Evolutionary conservation across 495 filamentous ascomycete species (phyloP).

Genomic region (Lepraria neglecta): DNA sequence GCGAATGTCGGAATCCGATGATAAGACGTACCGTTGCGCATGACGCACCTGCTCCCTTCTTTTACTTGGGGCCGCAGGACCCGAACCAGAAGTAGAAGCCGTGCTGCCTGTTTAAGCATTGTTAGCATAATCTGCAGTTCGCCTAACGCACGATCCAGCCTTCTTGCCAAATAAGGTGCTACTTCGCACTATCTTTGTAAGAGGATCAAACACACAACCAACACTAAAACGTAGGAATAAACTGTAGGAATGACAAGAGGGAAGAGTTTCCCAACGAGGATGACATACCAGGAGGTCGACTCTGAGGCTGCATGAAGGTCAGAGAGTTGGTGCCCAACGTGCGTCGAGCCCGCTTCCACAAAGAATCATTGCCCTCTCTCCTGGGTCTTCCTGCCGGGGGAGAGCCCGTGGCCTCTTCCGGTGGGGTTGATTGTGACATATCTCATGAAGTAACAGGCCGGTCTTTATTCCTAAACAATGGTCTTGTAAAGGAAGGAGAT

Average conservation of each 20-base stretch:
- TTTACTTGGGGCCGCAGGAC: constrained; percentile 27
- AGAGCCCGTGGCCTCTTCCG: constrained; percentile 9
- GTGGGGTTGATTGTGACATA: constrained; percentile 19
- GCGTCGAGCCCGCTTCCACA: constrained; percentile 30
- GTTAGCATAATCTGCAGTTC: constrained; percentile 24
- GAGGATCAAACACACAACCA: not conserved
- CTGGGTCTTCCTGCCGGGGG: constrained; percentile 16
- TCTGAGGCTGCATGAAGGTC: constrained; percentile 27
- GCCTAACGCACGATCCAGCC: not conserved
- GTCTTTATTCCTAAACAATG: not conserved
- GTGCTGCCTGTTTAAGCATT: constrained; percentile 7
- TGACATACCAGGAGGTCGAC: constrained; percentile 25
- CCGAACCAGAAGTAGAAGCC: constrained; percentile 20
- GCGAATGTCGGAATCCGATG: not conserved
- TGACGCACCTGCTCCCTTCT: constrained; percentile 31
- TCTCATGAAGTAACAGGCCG: not conserved
- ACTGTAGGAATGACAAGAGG: not conserved
- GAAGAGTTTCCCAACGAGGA: not conserved
- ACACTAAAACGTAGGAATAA: not conserved
- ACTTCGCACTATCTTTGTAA: not conserved
- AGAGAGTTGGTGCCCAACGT: constrained; percentile 28
- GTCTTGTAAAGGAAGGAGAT: constrained; percentile 1
- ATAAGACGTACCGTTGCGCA: constrained; percentile 28
- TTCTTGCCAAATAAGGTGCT: not conserved
- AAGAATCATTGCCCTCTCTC: constrained; percentile 28